Conservation (phyloP, 352 stramenopile genomes). For the Phytophthora chlamydospora region DNA sequence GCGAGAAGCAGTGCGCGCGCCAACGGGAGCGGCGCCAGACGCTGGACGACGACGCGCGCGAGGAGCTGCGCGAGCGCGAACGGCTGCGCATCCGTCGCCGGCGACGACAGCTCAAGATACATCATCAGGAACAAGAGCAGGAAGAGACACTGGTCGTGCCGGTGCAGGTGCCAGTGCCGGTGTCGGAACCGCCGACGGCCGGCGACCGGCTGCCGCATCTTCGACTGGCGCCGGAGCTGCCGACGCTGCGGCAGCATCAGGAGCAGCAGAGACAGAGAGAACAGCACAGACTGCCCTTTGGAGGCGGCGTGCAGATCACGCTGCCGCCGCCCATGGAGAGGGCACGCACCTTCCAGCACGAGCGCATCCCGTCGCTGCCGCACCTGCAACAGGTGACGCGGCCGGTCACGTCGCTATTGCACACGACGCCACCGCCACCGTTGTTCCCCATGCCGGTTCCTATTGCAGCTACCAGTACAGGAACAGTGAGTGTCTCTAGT, state of each 20-base stretch:
- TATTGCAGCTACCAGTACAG: constrained; percentile 6
- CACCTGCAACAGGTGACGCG: constrained; percentile 62
- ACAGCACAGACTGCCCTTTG: constrained; percentile 32
- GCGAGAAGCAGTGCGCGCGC: constrained; percentile 49
- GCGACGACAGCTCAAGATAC: constrained; percentile 29
- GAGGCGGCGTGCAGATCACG: constrained; percentile 42
- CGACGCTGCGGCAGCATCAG: constrained; percentile 29
- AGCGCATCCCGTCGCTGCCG: constrained; percentile 50
- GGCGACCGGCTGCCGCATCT: constrained; percentile 22
- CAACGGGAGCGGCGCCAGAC: constrained; percentile 49
- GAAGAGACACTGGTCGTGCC: neutral
- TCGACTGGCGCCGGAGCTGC: constrained; percentile 32
- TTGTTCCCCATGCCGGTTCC: constrained; percentile 38
- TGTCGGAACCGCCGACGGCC: neutral
- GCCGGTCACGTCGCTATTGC: constrained; percentile 52
- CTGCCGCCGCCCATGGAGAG: constrained; percentile 34
- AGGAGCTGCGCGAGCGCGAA: constrained; percentile 53
- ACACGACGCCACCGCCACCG: constrained; percentile 33
- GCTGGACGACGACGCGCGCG: constrained; percentile 47
- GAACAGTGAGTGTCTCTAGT: constrained; percentile 18
- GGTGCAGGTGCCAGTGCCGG: neutral
- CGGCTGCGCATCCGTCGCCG: constrained; percentile 48
- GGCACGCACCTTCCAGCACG: constrained; percentile 29
- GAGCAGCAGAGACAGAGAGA: constrained; percentile 33
- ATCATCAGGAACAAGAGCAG: constrained; percentile 11